Evolutionary conservation across 805 yeast species (phyloP).

Genomic region (Pichia insulana): DNA sequence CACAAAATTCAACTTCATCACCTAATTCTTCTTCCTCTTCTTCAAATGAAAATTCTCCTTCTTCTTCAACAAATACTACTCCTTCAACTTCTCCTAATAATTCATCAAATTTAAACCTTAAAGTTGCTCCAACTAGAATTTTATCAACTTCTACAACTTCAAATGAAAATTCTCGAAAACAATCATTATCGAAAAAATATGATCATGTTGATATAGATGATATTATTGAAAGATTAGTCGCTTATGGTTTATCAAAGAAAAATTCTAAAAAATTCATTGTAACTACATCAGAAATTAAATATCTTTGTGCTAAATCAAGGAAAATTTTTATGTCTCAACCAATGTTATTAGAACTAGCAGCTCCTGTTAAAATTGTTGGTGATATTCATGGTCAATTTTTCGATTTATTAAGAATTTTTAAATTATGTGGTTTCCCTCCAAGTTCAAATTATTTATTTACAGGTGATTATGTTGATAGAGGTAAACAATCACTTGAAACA

Average conservation of each 20-base stretch:
- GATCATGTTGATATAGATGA: slow-evolving; percentile 45
- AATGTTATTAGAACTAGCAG: slow-evolving; percentile 51
- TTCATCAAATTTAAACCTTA: background rate
- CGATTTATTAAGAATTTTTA: slow-evolving; percentile 46
- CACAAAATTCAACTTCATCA: background rate
- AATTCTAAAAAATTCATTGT: slow-evolving; percentile 42
- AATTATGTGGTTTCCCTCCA: slow-evolving; percentile 54
- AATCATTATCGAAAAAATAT: slow-evolving; percentile 1
- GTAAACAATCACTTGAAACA: slow-evolving; percentile 49
- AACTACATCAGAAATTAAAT: slow-evolving; percentile 44
- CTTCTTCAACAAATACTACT: background rate
- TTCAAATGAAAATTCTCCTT: background rate
- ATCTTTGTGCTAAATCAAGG: slow-evolving; percentile 49
- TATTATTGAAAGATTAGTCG: slow-evolving; percentile 51
- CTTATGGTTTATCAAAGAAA: slow-evolving; percentile 37
- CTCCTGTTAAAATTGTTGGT: slow-evolving; percentile 79
- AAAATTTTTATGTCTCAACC: slow-evolving; percentile 59
- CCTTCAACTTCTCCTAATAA: background rate
- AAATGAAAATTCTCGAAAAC: slow-evolving; percentile 1
- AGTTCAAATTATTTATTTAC: slow-evolving; percentile 45
- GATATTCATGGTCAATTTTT: slow-evolving; percentile 68
- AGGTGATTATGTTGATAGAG: slow-evolving; percentile 56
- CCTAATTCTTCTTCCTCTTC: background rate
- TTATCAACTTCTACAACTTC: slow-evolving; percentile 6
- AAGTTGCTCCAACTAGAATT: no score